Conservation (phyloP, 306 rosid genomes). For the Purshia tridentata region DNA sequence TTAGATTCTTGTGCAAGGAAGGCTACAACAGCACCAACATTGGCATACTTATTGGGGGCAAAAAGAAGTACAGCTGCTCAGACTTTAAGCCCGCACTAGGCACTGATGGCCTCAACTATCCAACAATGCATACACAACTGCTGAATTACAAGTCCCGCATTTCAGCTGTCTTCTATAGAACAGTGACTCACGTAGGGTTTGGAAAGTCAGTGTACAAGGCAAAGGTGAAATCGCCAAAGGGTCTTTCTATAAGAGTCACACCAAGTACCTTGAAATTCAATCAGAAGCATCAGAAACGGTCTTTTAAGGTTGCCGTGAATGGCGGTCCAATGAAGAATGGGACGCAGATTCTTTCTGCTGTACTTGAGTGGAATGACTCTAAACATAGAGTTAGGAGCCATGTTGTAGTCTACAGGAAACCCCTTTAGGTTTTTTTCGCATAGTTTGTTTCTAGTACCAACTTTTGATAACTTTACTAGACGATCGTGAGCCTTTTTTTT, state of each 20-base stretch:
- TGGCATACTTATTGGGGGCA: slow-evolving; percentile 38
- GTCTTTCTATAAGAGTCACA: slow-evolving; percentile 46
- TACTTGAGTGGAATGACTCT: slow-evolving; percentile 64
- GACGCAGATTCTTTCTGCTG: slow-evolving; percentile 23
- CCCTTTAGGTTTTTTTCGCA: not conserved
- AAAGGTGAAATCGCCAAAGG: slow-evolving; percentile 45
- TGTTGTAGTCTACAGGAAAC: slow-evolving; percentile 40
- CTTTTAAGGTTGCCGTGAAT: slow-evolving; percentile 55
- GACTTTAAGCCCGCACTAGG: slow-evolving; percentile 36
- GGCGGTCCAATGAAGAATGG: slow-evolving; percentile 39
- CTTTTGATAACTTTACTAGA: not conserved
- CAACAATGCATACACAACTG: slow-evolving; percentile 55
- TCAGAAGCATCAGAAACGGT: slow-evolving; percentile 28
- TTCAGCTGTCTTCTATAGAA: slow-evolving; percentile 56
- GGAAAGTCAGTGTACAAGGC: slow-evolving; percentile 54
- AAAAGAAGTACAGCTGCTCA: slow-evolving; percentile 41
- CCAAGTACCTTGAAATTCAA: slow-evolving; percentile 52
- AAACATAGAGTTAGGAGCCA: slow-evolving; percentile 58
- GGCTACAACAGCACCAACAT: slow-evolving; percentile 47
- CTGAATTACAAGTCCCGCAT: slow-evolving; percentile 13
- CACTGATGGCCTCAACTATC: slow-evolving; percentile 81
- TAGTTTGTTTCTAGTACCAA: not conserved
- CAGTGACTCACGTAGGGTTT: slow-evolving; percentile 62
- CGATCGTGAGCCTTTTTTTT: not conserved
- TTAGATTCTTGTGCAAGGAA: slow-evolving; percentile 58